phyloP scores from a whole-genome alignment of 257 asterid genomes.

The Cynanchum wilfordii region DNA sequence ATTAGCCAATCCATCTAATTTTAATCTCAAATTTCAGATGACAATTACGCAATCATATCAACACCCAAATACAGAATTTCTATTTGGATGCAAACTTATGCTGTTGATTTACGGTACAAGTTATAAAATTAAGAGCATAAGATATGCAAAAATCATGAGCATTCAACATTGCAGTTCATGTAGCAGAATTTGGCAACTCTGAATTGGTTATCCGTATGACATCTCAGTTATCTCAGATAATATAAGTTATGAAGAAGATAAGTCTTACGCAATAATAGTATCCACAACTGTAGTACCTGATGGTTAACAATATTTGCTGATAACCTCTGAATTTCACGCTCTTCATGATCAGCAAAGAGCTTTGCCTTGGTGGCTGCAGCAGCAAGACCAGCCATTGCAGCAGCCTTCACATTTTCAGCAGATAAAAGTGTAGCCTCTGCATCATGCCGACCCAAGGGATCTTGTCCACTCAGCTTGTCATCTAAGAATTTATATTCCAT shows the following conservation, averaged over 20 bases:
- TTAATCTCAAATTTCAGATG: background rate
- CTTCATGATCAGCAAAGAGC: conserved; percentile 98
- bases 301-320: conserved; percentile 94
- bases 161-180: background rate
- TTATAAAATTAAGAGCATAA: background rate
- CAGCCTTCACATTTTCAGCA: conserved; percentile 61
- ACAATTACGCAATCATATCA: background rate
- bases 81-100: background rate
- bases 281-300: conserved; percentile 50
- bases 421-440: conserved; percentile 50
- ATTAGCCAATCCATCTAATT: background rate
- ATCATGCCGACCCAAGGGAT: conserved; percentile 45
- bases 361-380: conserved; percentile 93
- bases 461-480: conserved; percentile 32
- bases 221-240: background rate
- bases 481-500: conserved; percentile 19
- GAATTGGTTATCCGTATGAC: background rate
- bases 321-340: conserved; percentile 94
- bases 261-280: background rate
- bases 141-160: background rate
- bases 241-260: background rate
- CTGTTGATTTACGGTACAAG: background rate
- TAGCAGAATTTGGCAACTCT: background rate
- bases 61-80: background rate
- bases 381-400: conserved; percentile 89